Evolutionary conservation across 345 rosid species (phyloP).

Genomic region (Brassica rapa): DNA sequence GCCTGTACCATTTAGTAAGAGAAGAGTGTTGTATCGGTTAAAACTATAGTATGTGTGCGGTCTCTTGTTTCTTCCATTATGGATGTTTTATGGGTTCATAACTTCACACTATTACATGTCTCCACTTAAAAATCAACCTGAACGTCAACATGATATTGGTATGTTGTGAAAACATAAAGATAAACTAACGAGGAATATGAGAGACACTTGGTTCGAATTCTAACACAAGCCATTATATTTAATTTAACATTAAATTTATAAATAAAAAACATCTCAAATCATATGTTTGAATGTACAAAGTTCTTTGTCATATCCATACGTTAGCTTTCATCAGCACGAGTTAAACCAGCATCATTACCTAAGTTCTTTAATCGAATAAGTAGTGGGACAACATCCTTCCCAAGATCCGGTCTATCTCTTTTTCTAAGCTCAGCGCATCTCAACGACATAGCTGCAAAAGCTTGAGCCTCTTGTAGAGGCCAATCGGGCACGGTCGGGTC

Average conservation of each 20-base stretch:
- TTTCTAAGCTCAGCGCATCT: slow-evolving; percentile 73
- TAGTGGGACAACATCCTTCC: slow-evolving; percentile 60
- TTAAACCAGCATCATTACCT: slow-evolving; percentile 35
- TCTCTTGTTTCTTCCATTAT: neutral
- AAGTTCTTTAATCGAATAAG: slow-evolving; percentile 62
- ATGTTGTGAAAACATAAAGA: neutral
- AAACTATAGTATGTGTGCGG: too few relatives aligned
- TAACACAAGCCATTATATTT: neutral
- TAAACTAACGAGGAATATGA: neutral
- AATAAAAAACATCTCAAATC: neutral
- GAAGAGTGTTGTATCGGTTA: too few relatives aligned
- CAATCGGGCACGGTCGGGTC: slow-evolving; percentile 61
- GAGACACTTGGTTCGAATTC: neutral
- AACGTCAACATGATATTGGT: neutral
- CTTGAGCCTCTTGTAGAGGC: slow-evolving; percentile 65
- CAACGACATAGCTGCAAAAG: slow-evolving; percentile 57
- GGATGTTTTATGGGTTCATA: neutral
- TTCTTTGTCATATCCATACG: neutral
- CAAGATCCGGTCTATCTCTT: slow-evolving; percentile 79
- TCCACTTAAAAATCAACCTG: neutral
- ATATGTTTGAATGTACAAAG: slow-evolving; percentile 1
- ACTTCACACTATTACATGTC: neutral
- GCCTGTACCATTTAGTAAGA: too few relatives aligned
- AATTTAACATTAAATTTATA: too few relatives aligned
- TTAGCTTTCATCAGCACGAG: neutral